Percentiles rank a stretch among this genome's conserved stretches.
These are phyloP conservation scores for Cardiospermum halicacabum DNA, from an alignment of 345 rosid species.

Conservation along the genomic window DNA sequence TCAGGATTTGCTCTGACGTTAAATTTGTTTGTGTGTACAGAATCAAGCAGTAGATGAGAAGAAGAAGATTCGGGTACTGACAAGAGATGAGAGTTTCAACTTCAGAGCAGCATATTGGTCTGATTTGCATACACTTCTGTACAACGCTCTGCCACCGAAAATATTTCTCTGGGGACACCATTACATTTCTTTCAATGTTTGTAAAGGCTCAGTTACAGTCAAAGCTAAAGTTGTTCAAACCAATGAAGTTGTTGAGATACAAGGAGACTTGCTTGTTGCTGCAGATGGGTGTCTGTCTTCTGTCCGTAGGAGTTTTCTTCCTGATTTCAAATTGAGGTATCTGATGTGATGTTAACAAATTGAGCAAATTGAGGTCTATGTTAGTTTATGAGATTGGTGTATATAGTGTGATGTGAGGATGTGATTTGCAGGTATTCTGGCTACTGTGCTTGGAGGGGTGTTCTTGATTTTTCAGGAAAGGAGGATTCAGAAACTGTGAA, in stretches of 20 bases:
- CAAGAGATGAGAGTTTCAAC: constrained; percentile 64
- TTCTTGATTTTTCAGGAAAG: constrained; percentile 52
- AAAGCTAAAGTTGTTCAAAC: constrained; percentile 43
- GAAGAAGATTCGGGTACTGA: constrained; percentile 30
- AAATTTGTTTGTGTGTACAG: constrained; percentile 25
- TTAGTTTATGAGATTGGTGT: not conserved
- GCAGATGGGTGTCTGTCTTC: constrained; percentile 79
- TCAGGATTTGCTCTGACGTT: not conserved
- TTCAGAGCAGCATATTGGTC: constrained; percentile 84
- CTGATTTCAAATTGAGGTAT: constrained; percentile 65
- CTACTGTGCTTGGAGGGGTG: constrained; percentile 84
- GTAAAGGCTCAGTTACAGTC: constrained; percentile 41
- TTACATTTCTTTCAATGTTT: constrained; percentile 45
- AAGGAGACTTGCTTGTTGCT: constrained; percentile 65
- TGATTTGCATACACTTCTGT: constrained; percentile 59
- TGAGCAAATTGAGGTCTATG: too few species aligned
- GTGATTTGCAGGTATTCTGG: constrained; percentile 59
- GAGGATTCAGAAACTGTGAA: constrained; percentile 44
- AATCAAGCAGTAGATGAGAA: constrained; percentile 46
- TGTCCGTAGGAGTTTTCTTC: constrained; percentile 54
- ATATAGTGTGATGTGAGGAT: not conserved
- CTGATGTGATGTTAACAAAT: too few species aligned
- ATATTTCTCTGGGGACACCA: constrained; percentile 63
- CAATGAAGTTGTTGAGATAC: constrained; percentile 38
- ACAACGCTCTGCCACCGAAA: constrained; percentile 36